These are phyloP conservation scores for Podaxis sp. DNA, from an alignment of 768 basidiomycete genomes.

Conservation along the genomic window DNA sequence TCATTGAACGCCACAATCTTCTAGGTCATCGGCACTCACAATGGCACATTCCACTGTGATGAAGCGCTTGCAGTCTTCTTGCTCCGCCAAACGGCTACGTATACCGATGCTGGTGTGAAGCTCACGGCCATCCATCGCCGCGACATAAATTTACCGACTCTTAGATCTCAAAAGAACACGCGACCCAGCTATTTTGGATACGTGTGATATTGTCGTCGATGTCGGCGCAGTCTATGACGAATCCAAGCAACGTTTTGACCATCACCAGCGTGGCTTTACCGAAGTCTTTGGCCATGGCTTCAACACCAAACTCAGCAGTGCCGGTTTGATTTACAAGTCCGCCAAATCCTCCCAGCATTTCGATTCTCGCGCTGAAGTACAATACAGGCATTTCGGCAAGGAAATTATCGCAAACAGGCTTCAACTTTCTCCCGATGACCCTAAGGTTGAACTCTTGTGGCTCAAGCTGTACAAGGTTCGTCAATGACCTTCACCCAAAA, in stretches of 20 bases:
- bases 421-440: conserved; percentile 49
- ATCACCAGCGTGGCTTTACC: conserved; percentile 92
- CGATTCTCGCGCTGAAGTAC: background rate
- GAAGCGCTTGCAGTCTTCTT: conserved; percentile 94
- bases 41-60: conserved; percentile 95
- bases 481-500: background rate
- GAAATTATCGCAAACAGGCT: conserved; percentile 73
- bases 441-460: conserved; percentile 75
- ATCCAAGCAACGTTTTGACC: conserved; percentile 79
- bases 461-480: conserved; percentile 83
- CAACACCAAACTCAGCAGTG: conserved; percentile 85
- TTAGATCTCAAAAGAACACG: conserved; percentile 70
- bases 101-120: conserved; percentile 66
- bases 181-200: conserved; percentile 66
- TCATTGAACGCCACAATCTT: conserved; percentile 3
- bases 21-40: conserved; percentile 90
- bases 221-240: conserved; percentile 93
- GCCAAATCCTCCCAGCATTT: conserved; percentile 21
- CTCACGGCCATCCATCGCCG: background rate
- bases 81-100: conserved; percentile 72
- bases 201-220: conserved; percentile 94
- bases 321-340: conserved; percentile 95
- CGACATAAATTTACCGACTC: conserved; percentile 3
- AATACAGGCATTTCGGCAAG: conserved; percentile 78
- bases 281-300: conserved; percentile 90